Evolutionary conservation across 2,329 filamentous ascomycete genomes (phyloP).

Genomic region (Sporothrix brasiliensis): DNA sequence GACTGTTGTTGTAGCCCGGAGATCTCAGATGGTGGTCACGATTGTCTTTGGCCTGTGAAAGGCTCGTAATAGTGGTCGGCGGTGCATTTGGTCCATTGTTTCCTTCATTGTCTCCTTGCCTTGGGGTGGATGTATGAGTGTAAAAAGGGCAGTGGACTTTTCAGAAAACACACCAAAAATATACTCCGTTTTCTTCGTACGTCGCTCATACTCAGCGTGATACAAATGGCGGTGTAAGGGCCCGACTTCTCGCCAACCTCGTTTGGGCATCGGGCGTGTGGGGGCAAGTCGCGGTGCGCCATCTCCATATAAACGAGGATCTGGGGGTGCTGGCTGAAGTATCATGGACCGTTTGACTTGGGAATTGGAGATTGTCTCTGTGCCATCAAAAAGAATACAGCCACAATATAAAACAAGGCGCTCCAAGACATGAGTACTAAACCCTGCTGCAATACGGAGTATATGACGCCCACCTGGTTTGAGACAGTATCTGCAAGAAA

Average conservation of each 20-base stretch:
- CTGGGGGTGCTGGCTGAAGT: not conserved
- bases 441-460: no score
- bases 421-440: no score
- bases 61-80: not conserved
- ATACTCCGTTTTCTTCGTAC: not conserved
- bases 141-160: not conserved
- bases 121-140: conserved; percentile 1
- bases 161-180: not conserved
- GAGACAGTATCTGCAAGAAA: not conserved
- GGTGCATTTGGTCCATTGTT: not conserved
- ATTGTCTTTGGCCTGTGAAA: not conserved
- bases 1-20: not conserved
- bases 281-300: not conserved
- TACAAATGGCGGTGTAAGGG: not conserved
- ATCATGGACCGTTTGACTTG: not conserved
- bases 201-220: no score
- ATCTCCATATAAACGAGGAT: not conserved
- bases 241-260: not conserved
- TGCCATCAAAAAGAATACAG: not conserved
- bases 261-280: not conserved
- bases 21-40: not conserved
- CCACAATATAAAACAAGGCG: no score
- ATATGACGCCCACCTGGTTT: no score
- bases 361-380: not conserved
- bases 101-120: not conserved